These are phyloP conservation scores for Wickerhamiella azyma DNA, from an alignment of 805 yeast genomes.

Conservation along the genomic window DNA sequence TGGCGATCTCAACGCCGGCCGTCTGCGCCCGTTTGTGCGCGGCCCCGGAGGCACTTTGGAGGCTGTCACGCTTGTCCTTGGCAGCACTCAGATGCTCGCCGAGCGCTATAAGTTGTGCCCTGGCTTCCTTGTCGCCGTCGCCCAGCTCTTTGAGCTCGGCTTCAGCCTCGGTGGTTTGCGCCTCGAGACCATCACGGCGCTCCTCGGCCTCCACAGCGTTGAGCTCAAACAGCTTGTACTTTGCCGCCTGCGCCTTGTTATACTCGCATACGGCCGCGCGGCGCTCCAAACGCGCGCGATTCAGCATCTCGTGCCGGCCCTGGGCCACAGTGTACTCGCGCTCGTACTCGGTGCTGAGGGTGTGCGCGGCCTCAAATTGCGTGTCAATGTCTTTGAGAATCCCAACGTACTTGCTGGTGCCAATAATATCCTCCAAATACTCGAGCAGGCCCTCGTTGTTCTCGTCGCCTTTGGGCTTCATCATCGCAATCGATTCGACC, in stretches of 20 bases:
- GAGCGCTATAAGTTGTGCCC: slow-evolving; percentile 66
- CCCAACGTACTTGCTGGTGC: slow-evolving; percentile 60
- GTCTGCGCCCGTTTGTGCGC: slow-evolving; percentile 7
- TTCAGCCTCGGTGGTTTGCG: no score
- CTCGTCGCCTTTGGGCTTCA: slow-evolving; percentile 96
- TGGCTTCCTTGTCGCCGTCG: slow-evolving; percentile 43
- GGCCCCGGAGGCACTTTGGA: no score
- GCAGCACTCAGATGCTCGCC: slow-evolving; percentile 50
- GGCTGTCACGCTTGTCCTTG: no score
- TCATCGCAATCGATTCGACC: slow-evolving; percentile 94
- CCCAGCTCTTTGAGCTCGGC: no score
- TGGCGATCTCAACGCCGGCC: slow-evolving; percentile 29
- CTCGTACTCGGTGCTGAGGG: no score
- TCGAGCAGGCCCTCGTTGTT: slow-evolving; percentile 89
- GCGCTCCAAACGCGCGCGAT: no score
- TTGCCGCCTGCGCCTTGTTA: no score
- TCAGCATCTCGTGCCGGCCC: slow-evolving; percentile 9
- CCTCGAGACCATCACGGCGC: no score
- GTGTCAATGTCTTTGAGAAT: neutral
- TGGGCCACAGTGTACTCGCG: slow-evolving; percentile 25
- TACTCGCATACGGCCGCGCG: no score
- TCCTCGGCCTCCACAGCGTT: no score
- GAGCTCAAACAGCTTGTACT: no score
- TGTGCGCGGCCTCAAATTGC: neutral
- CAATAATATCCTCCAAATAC: slow-evolving; percentile 91